Conservation (phyloP, 768 basidiomycete species). For the Suillus fuscotomentosus region DNA sequence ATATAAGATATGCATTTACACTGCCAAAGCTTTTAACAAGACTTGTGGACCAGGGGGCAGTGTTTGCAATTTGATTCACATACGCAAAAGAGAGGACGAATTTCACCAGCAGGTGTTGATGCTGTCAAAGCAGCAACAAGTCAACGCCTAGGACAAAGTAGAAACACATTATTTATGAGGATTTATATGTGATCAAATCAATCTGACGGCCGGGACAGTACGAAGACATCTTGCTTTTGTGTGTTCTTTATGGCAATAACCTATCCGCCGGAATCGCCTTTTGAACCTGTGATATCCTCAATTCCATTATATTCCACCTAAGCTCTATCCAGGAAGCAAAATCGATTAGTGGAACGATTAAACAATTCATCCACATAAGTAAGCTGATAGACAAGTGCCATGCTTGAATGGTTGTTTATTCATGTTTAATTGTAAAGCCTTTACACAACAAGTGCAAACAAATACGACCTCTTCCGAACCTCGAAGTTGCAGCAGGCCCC, state of each 20-base stretch:
- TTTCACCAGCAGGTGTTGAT: neutral
- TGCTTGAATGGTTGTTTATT: neutral
- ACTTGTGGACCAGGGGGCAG: neutral
- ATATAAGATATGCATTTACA: no score
- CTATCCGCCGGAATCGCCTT: neutral
- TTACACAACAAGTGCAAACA: conserved; percentile 1
- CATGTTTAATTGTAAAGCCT: neutral
- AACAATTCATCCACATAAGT: neutral
- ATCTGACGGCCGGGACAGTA: neutral
- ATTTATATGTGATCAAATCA: neutral
- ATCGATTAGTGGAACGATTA: neutral
- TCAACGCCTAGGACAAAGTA: no score
- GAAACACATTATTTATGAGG: neutral
- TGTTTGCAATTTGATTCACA: neutral
- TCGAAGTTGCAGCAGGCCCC: neutral
- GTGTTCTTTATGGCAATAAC: neutral
- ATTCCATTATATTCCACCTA: neutral
- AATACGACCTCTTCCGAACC: neutral
- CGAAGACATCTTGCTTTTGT: neutral
- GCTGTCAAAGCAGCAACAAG: neutral
- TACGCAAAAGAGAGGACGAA: neutral
- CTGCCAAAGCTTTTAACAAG: no score
- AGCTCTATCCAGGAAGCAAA: neutral
- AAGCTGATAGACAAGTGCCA: neutral
- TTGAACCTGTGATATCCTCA: neutral